Conservation (phyloP, 2,329 filamentous ascomycete genomes). For the Colletotrichum eremochloae region DNA sequence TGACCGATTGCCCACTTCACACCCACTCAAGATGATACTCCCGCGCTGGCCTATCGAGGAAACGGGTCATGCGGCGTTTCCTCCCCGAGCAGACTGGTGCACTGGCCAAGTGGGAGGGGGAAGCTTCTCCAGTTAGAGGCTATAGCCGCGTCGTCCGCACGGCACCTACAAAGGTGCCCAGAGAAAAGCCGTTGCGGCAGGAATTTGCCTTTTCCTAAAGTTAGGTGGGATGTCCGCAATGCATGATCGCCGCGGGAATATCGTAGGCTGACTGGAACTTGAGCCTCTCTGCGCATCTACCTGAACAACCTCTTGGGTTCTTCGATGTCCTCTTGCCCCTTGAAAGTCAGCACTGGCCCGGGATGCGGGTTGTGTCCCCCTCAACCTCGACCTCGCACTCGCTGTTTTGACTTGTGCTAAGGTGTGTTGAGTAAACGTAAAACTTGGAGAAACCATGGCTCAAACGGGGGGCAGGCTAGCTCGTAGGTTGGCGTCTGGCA, state of each 20-base stretch:
- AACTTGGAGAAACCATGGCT: slow-evolving; percentile 3
- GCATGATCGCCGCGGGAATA: neutral
- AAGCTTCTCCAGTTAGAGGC: slow-evolving; percentile 1
- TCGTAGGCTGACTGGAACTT: neutral
- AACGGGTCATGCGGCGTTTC: neutral
- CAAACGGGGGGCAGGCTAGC: neutral
- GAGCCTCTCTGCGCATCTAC: neutral
- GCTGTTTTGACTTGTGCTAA: neutral
- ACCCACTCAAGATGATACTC: neutral
- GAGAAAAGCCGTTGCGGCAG: neutral
- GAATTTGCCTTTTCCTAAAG: neutral
- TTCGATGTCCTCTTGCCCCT: neutral
- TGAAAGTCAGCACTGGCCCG: neutral
- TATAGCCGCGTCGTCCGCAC: neutral
- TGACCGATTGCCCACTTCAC: neutral
- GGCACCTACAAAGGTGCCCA: neutral
- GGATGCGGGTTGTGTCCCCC: neutral
- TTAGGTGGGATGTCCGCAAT: neutral
- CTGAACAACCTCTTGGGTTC: neutral
- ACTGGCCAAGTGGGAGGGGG: slow-evolving; percentile 12
- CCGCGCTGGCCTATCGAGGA: neutral
- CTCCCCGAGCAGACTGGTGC: neutral
- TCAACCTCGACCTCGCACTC: neutral
- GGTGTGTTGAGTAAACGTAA: slow-evolving; percentile 7
- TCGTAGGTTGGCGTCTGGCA: slow-evolving; percentile 12